These are phyloP conservation scores for Talaromyces liani DNA, from an alignment of 495 filamentous ascomycete genomes.

Conservation along the genomic window DNA sequence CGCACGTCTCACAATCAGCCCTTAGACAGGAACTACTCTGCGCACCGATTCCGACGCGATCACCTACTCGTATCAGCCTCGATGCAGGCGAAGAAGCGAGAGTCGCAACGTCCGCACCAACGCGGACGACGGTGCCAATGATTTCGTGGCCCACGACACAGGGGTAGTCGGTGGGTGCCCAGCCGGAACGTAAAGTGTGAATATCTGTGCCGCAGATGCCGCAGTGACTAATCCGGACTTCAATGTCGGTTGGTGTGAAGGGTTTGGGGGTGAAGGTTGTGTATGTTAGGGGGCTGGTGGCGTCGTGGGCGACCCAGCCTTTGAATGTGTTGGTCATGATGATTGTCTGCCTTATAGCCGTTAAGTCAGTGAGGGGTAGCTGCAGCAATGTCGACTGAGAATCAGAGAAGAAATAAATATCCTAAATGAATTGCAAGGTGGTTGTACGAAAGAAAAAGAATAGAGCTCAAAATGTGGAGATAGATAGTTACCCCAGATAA, in stretches of 20 bases:
- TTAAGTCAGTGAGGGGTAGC: no score
- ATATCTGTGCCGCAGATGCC: slow-evolving; percentile 77
- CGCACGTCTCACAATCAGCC: slow-evolving; percentile 63
- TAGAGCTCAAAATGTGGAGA: background rate
- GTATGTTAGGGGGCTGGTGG: slow-evolving; percentile 65
- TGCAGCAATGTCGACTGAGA: background rate
- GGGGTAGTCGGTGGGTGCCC: slow-evolving; percentile 63
- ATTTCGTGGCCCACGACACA: slow-evolving; percentile 81
- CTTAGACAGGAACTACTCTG: slow-evolving; percentile 63
- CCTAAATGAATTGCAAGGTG: background rate
- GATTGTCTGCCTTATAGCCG: no score
- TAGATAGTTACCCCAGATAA: background rate
- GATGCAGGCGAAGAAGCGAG: slow-evolving; percentile 41
- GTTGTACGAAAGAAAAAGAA: background rate
- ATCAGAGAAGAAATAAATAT: background rate
- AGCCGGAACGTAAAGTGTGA: slow-evolving; percentile 69
- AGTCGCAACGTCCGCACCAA: slow-evolving; percentile 42
- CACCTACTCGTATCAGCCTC: slow-evolving; percentile 58
- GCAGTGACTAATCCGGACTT: slow-evolving; percentile 60
- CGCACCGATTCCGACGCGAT: slow-evolving; percentile 81
- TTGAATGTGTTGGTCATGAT: slow-evolving; percentile 48
- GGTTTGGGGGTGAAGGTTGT: slow-evolving; percentile 68
- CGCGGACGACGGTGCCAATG: slow-evolving; percentile 63
- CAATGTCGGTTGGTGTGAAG: slow-evolving; percentile 68
- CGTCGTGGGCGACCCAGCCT: slow-evolving; percentile 72